Percentiles rank a stretch among this genome's conserved stretches.
These are phyloP conservation scores for Debaryomyces maramus DNA, from an alignment of 805 yeast species.

Conservation along the genomic window DNA sequence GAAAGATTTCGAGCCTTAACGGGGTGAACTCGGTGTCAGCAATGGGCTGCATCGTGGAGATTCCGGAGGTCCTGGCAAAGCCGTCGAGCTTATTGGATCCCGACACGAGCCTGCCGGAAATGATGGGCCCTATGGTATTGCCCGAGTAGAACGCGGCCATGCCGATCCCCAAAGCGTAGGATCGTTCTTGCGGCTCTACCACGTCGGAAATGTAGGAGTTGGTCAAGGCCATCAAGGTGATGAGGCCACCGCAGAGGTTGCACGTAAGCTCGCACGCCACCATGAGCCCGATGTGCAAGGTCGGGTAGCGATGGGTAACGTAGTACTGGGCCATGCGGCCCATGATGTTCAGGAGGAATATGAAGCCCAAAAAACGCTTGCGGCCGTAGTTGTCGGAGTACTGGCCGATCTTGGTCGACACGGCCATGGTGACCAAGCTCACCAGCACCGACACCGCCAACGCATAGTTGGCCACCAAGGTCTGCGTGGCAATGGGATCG, in stretches of 20 bases:
- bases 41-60: too few relatives aligned
- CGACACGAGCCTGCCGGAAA: too few relatives aligned
- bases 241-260: conserved; percentile 60
- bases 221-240: conserved; percentile 52
- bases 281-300: too few relatives aligned
- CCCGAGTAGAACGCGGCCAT: conserved; percentile 57
- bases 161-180: conserved; percentile 52
- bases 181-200: conserved; percentile 54
- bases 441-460: conserved; percentile 40
- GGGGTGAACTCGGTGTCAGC: conserved; percentile 19
- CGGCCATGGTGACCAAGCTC: conserved; percentile 47
- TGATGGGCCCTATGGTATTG: conserved; percentile 58
- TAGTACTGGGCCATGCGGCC: too few relatives aligned
- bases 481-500: conserved; percentile 30
- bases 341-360: too few relatives aligned
- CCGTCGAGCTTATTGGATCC: background rate
- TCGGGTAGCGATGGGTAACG: too few relatives aligned
- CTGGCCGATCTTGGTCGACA: conserved; percentile 49
- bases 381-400: conserved; percentile 33
- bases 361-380: conserved; percentile 21
- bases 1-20: conserved; percentile 25
- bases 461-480: conserved; percentile 45
- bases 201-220: conserved; percentile 74
- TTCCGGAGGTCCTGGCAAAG: background rate
- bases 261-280: too few relatives aligned